Conservation (phyloP, 768 basidiomycete species). For the Termitomyces sp. region DNA sequence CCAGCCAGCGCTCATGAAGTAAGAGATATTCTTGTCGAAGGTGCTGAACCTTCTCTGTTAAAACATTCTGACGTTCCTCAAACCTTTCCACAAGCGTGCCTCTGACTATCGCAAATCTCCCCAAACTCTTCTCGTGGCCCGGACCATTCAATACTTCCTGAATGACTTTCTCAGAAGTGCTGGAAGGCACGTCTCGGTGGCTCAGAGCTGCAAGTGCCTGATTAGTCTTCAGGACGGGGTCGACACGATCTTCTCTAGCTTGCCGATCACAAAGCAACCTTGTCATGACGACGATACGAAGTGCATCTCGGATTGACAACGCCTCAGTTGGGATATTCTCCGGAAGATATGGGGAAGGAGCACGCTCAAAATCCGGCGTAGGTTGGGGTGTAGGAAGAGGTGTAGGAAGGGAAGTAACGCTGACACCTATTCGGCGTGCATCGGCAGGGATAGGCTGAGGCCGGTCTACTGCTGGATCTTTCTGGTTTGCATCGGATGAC, state of each 20-base stretch:
- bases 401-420: conserved; percentile 3
- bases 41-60: conserved; percentile 48
- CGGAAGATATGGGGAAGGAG: conserved; percentile 6
- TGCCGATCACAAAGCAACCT: conserved; percentile 56
- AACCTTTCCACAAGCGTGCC: conserved; percentile 52
- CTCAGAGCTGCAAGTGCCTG: conserved; percentile 32
- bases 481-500: neutral
- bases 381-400: conserved; percentile 7
- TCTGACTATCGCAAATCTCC: conserved; percentile 34
- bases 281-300: conserved; percentile 58
- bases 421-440: neutral
- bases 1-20: conserved; percentile 68
- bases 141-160: conserved; percentile 39
- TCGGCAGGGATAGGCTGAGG: neutral
- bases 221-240: conserved; percentile 61
- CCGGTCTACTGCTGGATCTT: neutral
- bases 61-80: conserved; percentile 40
- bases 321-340: conserved; percentile 36
- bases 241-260: conserved; percentile 55
- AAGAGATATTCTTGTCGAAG: conserved; percentile 63
- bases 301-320: conserved; percentile 50
- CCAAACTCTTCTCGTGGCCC: conserved; percentile 27
- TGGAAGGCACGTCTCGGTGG: conserved; percentile 22
- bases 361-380: neutral
- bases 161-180: conserved; percentile 38